phyloP scores from a whole-genome alignment of 163 green algal species.

The Scenedesmus sp. region DNA sequence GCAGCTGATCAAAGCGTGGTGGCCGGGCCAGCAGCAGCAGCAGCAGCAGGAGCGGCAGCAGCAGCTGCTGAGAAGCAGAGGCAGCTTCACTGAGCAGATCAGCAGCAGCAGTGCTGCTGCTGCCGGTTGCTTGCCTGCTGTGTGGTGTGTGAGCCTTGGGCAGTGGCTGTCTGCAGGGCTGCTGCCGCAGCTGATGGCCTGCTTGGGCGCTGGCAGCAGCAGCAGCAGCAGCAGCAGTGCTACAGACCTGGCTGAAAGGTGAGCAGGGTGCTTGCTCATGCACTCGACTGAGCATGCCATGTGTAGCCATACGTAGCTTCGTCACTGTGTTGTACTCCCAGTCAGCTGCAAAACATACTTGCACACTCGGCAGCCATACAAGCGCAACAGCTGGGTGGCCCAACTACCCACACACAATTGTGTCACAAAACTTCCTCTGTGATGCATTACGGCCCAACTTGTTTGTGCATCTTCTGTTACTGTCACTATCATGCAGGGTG shows the following conservation, averaged over 20 bases:
- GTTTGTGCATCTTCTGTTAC: too few species aligned
- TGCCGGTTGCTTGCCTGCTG: not conserved
- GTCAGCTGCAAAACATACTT: too few species aligned
- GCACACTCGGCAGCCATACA: too few species aligned
- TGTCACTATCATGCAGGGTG: not conserved
- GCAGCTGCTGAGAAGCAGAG: not conserved
- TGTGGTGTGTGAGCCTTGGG: slow-evolving; percentile 20
- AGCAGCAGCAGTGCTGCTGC: not conserved
- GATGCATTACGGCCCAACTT: too few species aligned
- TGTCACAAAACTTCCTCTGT: too few species aligned
- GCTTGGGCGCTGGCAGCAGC: not conserved
- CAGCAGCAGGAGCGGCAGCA: slow-evolving; percentile 20
- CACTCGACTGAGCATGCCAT: too few species aligned
- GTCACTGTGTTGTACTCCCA: too few species aligned
- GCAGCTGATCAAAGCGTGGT: slow-evolving; percentile 28
- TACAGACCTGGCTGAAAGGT: slow-evolving; percentile 12
- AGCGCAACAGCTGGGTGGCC: too few species aligned
- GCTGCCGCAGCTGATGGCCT: slow-evolving; percentile 36
- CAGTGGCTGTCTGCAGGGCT: slow-evolving; percentile 38
- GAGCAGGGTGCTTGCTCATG: not conserved
- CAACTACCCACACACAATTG: too few species aligned
- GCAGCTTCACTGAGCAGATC: not conserved
- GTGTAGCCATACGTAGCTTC: too few species aligned
- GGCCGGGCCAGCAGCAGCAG: slow-evolving; percentile 41
- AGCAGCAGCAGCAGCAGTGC: slow-evolving; percentile 21